Evolutionary conservation across 352 stramenopile species (phyloP).

Genomic region (Elongisporangium senticosum): DNA sequence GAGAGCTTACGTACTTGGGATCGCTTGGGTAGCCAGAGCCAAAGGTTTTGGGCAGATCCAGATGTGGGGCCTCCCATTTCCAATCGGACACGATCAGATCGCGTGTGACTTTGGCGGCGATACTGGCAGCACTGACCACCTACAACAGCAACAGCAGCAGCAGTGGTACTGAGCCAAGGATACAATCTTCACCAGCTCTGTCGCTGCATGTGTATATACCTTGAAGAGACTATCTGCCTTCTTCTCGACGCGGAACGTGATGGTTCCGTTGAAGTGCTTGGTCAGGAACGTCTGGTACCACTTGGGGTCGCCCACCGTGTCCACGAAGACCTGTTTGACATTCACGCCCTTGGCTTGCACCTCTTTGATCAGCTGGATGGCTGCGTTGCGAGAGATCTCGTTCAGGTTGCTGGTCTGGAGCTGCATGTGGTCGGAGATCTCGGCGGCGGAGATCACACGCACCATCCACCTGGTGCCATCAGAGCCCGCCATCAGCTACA

Average conservation of each 20-base stretch:
- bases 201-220: constrained; percentile 15
- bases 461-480: constrained; percentile 74
- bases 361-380: constrained; percentile 91
- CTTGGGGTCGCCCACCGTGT: constrained; percentile 91
- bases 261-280: constrained; percentile 83
- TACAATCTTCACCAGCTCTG: no score
- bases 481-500: not conserved
- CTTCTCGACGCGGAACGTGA: constrained; percentile 94
- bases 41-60: constrained; percentile 69
- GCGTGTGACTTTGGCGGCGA: constrained; percentile 91
- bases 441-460: constrained; percentile 85
- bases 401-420: constrained; percentile 89
- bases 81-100: constrained; percentile 87
- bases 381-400: constrained; percentile 90
- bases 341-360: constrained; percentile 84
- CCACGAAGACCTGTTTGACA: constrained; percentile 90
- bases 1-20: constrained; percentile 53
- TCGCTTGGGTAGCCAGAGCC: constrained; percentile 91
- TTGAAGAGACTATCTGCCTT: constrained; percentile 96
- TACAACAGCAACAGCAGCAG: constrained; percentile 13
- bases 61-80: constrained; percentile 77
- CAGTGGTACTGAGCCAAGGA: not conserved
- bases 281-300: constrained; percentile 91
- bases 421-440: constrained; percentile 96
- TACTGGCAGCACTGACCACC: constrained; percentile 90